A percentile compares a stretch with the other conserved stretches of the same genome.
Conservation (phyloP, 192 early-diverging fungal species). For the Dissophora ornata region DNA sequence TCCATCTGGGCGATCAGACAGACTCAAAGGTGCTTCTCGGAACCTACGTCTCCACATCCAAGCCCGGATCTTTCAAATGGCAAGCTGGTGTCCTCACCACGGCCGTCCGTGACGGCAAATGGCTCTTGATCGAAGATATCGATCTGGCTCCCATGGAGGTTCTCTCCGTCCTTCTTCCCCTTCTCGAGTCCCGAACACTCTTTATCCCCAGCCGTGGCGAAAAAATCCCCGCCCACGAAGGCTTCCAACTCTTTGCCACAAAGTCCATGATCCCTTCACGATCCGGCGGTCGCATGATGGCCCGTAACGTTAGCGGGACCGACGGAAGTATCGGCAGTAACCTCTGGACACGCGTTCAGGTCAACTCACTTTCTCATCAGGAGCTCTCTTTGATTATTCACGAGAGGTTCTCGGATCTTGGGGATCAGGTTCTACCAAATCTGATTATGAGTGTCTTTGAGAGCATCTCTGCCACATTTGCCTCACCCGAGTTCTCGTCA, state of each 20-base stretch:
- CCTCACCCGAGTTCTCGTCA: conserved; percentile 37
- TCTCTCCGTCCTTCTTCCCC: conserved; percentile 88
- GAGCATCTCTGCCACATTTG: conserved; percentile 38
- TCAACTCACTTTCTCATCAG: conserved; percentile 67
- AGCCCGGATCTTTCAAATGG: conserved; percentile 96
- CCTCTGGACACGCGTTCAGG: conserved; percentile 84
- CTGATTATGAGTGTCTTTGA: conserved; percentile 69
- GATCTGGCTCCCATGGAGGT: conserved; percentile 96
- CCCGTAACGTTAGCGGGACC: conserved; percentile 57
- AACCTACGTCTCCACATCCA: conserved; percentile 92
- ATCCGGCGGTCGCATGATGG: conserved; percentile 58
- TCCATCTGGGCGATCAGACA: conserved; percentile 96
- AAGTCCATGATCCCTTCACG: conserved; percentile 67
- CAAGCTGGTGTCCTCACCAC: conserved; percentile 92
- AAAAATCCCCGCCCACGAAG: conserved; percentile 81
- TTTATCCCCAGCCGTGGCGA: conserved; percentile 93
- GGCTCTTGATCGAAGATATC: conserved; percentile 98
- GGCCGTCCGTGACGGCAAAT: conserved; percentile 89
- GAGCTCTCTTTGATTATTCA: conserved; percentile 78
- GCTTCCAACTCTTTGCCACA: conserved; percentile 95
- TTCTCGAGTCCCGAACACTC: conserved; percentile 90
- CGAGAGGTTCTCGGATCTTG: conserved; percentile 64
- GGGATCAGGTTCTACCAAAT: conserved; percentile 55
- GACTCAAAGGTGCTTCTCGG: conserved; percentile 95
- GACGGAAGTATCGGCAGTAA: conserved; percentile 66